Evolutionary conservation across 176 grass and related monocot species (phyloP).

Genomic region (Carex scoparia): DNA sequence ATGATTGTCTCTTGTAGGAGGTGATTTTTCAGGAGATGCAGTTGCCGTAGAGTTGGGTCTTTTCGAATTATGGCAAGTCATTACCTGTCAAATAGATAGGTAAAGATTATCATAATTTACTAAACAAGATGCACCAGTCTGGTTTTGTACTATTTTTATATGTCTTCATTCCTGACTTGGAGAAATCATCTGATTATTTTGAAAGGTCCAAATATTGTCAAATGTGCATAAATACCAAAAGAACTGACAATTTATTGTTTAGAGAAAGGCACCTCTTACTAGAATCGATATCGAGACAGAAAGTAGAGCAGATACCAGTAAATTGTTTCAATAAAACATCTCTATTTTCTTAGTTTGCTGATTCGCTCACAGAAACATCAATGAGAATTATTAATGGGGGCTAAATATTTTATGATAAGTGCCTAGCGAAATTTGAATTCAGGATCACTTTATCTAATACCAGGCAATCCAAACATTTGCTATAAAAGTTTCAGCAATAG

Average conservation of each 20-base stretch:
- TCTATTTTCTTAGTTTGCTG: background rate
- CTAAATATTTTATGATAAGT: background rate
- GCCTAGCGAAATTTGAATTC: background rate
- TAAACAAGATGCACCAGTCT: background rate
- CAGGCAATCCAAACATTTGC: background rate
- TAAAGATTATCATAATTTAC: background rate
- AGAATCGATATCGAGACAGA: background rate
- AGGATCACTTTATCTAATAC: background rate
- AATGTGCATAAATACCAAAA: background rate
- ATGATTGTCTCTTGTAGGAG: background rate
- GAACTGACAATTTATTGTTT: background rate
- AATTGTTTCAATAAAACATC: background rate
- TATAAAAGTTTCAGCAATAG: background rate
- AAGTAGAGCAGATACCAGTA: background rate
- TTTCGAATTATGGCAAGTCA: background rate
- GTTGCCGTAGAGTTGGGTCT: slow-evolving; percentile 7
- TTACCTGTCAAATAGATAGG: background rate
- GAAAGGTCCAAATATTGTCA: background rate
- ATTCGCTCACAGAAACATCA: background rate
- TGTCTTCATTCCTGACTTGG: background rate
- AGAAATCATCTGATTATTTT: background rate
- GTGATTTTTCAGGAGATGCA: background rate
- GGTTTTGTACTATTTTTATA: background rate
- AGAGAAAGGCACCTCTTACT: too few species aligned
- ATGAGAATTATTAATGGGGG: background rate